A percentile compares a stretch with the other conserved stretches of the same genome.
Conservation (phyloP, 768 basidiomycete genomes). For the Podaxis sp. region DNA sequence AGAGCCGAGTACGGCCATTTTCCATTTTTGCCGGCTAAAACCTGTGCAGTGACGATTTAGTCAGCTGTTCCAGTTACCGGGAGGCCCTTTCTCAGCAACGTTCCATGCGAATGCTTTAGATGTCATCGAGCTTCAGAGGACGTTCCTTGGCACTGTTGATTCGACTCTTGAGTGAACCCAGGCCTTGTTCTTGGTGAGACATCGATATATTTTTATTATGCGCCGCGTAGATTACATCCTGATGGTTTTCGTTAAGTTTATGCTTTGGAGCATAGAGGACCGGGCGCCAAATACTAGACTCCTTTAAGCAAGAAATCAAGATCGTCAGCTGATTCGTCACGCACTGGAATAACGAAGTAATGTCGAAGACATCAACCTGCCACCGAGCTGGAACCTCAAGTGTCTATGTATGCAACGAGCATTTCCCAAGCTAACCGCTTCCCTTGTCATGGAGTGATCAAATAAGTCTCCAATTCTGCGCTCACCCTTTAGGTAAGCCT, state of each 20-base stretch:
- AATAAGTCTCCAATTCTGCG: no score
- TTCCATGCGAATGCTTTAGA: neutral
- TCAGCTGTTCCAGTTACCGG: neutral
- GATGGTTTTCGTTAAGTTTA: neutral
- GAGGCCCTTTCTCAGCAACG: neutral
- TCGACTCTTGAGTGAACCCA: neutral
- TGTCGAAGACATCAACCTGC: neutral
- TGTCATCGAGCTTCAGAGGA: neutral
- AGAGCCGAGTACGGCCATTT: conserved; percentile 7
- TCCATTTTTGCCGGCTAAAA: neutral
- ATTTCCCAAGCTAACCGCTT: neutral
- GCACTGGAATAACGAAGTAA: neutral
- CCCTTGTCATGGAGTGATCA: neutral
- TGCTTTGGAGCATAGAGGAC: neutral
- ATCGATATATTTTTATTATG: neutral
- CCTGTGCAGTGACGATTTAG: no score
- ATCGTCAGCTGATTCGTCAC: neutral
- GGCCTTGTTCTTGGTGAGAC: neutral
- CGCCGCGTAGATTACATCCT: neutral
- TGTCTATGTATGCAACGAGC: neutral
- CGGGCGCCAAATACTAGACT: neutral
- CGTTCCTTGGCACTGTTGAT: neutral
- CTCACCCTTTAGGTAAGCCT: no score
- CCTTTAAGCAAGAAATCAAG: neutral
- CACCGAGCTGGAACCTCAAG: neutral